Evolutionary conservation across 1,284 basidiomycete species (phyloP).

Genomic region (Porodaedalea pini): DNA sequence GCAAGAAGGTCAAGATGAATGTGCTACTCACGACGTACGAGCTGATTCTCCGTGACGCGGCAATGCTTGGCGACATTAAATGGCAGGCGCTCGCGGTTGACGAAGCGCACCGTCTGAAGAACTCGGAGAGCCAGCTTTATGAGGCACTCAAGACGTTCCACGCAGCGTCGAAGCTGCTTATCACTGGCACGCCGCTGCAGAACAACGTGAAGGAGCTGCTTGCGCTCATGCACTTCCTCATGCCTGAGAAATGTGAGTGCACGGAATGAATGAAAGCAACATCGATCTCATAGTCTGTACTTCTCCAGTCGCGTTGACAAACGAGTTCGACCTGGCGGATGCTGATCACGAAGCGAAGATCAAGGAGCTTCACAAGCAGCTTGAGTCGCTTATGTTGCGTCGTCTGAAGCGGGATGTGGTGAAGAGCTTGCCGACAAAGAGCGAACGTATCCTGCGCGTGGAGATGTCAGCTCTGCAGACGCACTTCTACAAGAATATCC

Average conservation of each 20-base stretch:
- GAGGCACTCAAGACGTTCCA: conserved; percentile 90
- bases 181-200: conserved; percentile 97
- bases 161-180: conserved; percentile 89
- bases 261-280: conserved; percentile 7
- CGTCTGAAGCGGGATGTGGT: conserved; percentile 97
- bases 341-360: conserved; percentile 93
- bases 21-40: conserved; percentile 98
- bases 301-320: conserved; percentile 68
- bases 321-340: conserved; percentile 94
- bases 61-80: conserved; percentile 89
- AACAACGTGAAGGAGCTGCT: conserved; percentile 99
- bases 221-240: conserved; percentile 97
- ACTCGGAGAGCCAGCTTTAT: conserved; percentile 95
- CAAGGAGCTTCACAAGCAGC: conserved; percentile 89
- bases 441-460: conserved; percentile 94
- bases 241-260: conserved; percentile 91
- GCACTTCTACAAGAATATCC: conserved; percentile 98
- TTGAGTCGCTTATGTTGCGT: conserved; percentile 93
- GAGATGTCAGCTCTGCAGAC: conserved; percentile 98
- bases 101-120: conserved; percentile 98
- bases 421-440: conserved; percentile 95
- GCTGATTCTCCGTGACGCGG: conserved; percentile 87
- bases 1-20: conserved; percentile 92
- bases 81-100: conserved; percentile 98
- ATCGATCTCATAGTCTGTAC: conserved; percentile 19